Base-by-base conservation (phyloP, 345 rosid species). In the Salix caprea region DNA sequence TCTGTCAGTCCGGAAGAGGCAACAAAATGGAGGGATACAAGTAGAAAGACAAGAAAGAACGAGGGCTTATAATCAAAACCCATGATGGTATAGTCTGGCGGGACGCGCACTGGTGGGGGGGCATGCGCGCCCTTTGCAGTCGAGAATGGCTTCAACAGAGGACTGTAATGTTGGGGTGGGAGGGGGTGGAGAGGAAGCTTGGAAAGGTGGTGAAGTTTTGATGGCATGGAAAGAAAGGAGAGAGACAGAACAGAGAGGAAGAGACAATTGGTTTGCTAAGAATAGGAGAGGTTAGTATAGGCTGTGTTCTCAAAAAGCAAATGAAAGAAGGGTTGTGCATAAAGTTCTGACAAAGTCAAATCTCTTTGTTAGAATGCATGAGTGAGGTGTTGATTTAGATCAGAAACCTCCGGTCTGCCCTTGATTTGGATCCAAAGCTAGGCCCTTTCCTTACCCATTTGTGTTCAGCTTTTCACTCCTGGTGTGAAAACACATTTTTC, bases 91-190 rank as follows among this genome's bases (percentile, higher is more conserved):
- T 7, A 26, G 79, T 12, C 48, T 82, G 39, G 66, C 65, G 78
- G 87, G 75, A 82, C 86, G 85, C 88, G 85, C 94, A 84, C 83
- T 39, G 40, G 75, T 34, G 82, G 85, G 89, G 89, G 88, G 83
- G 82, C 85, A 81, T 84, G 91, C 88, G 84, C 88, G 90, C 96
- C 94, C 93, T 85, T 82, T 24, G 52, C 82, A 71, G 71, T 76
- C 77, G 71, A 74, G 77, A 66, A 85, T 81, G 73, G 80, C 80
- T 26, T 58, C 88, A 81, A 80, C 6, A 70, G 70, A 46, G 70
- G 76, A 56, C 60, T 71, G 9, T 15, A 64, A 65, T 26, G 56
- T 28, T 67, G n/a, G 32, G 32, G 54, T n/a, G 39, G 61, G 26
- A 11, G 50, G 79, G 44, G 52, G 30, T 7, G 44, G 72, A 73